Evolutionary conservation across 768 basidiomycete species (phyloP), one percentile per base, ranked within the genome.

Genomic region (Albatrellus ellisii): DNA sequence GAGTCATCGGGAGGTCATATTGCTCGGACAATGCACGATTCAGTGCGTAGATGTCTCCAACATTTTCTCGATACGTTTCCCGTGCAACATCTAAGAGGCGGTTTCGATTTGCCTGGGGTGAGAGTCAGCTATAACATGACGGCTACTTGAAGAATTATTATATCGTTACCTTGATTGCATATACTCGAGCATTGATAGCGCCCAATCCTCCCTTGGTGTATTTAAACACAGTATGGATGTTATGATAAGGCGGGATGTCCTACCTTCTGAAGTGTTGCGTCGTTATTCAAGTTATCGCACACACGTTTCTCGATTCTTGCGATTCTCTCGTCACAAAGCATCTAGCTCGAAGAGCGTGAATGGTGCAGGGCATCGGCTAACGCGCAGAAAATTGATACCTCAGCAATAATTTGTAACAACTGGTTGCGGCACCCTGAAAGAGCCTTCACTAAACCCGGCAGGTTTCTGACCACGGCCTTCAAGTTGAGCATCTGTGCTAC

Each of bases 41-140:
- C 26, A 90, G 63, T 41, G 78, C 69, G 47, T 78, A 77, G 41
- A 95, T 88, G 54, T 99, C 94, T 12, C 76, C 72, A 33, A 94
- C 70, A 50, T 94, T 94, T 58, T 99, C 92, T 52, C 82, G 87
- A 64, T 81, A 97, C 0, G 92, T 92, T 57, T 89, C 89, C 2
- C 95, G 73, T 2, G 94, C 95, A 6, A 98, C 89, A 49, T 98
- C 94, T 24, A 99, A 77, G 8, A 94, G 67, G 22, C 75, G 75
- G 50, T 89, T 86, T 53, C 70, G 72, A 46, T 85, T 83, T 2
- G 87, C 83, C 73, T 82, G 35, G 6, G 38, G 33, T 27, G 28
- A 22, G 25, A 12, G 8, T 42, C 22, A 36, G 17, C 34, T 24
- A 20, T 7, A 24, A 25, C 22, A 22, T 17, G 4, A 31, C 28